Conservation (phyloP, 139 green algal species). For the Coelastrella sp. region DNA sequence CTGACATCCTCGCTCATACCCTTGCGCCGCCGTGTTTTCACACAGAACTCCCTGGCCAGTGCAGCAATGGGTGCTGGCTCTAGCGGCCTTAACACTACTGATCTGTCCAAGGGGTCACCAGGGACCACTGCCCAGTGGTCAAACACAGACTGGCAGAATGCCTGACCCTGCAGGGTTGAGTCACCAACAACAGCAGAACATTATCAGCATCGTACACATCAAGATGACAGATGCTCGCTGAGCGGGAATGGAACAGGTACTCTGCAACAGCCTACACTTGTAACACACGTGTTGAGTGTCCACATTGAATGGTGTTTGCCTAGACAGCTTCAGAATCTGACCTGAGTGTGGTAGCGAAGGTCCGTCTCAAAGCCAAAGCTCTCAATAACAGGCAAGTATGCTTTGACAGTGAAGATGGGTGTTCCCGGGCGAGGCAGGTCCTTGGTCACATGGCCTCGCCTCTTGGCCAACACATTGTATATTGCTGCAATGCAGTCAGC, state of each 20-base stretch:
- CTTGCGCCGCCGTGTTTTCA: slow-evolving; percentile 84
- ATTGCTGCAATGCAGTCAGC: slow-evolving; percentile 96
- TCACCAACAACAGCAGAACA: slow-evolving; percentile 10
- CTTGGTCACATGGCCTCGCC: slow-evolving; percentile 93
- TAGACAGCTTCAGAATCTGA: neutral
- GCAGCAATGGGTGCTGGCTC: slow-evolving; percentile 87
- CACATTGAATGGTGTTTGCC: neutral
- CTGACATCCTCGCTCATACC: slow-evolving; percentile 99
- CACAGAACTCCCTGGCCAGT: slow-evolving; percentile 63
- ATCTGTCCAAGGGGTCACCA: slow-evolving; percentile 91
- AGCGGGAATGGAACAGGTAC: neutral
- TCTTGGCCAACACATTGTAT: slow-evolving; percentile 96
- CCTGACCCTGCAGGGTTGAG: slow-evolving; percentile 82
- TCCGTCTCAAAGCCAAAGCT: slow-evolving; percentile 99
- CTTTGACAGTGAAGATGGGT: slow-evolving; percentile 87
- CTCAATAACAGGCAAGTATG: slow-evolving; percentile 96
- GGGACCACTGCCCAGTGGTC: slow-evolving; percentile 97
- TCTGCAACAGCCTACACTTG: neutral
- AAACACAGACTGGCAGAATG: slow-evolving; percentile 95
- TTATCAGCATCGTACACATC: no score
- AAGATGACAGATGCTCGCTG: no score
- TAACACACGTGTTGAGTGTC: neutral
- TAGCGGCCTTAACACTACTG: slow-evolving; percentile 92
- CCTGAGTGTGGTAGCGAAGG: slow-evolving; percentile 95
- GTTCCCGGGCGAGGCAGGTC: slow-evolving; percentile 84